Evolutionary conservation across 2,329 filamentous ascomycete genomes (phyloP).

Genomic region (Alternaria hordeiaustralica): DNA sequence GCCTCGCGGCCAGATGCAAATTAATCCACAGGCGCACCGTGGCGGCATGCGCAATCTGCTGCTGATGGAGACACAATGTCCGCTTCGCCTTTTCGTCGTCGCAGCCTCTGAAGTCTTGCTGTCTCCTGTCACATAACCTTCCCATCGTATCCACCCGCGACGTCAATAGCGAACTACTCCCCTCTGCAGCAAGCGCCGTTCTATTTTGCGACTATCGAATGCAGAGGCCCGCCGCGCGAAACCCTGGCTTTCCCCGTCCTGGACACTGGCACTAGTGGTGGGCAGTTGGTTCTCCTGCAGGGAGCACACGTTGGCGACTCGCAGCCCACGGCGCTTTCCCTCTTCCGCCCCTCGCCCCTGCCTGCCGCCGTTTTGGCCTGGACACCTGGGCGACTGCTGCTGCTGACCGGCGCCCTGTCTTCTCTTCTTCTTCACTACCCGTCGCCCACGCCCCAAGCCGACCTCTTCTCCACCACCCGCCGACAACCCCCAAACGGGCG

Average conservation of each 20-base stretch:
- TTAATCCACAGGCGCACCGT: constrained; percentile 18
- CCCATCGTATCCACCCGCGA: not conserved
- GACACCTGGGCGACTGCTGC: constrained; percentile 20
- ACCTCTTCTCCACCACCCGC: constrained; percentile 29
- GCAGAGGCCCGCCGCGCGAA: constrained; percentile 16
- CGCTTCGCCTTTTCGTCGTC: not conserved
- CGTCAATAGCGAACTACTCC: not conserved
- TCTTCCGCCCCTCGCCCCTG: constrained; percentile 22
- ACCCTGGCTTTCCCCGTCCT: constrained; percentile 19
- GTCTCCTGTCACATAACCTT: constrained; percentile 2
- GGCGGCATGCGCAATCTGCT: constrained; percentile 9
- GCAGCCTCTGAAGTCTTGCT: not conserved
- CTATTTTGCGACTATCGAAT: constrained; percentile 38
- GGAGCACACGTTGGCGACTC: constrained; percentile 27
- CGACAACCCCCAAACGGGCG: constrained; percentile 47
- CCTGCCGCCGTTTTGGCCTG: constrained; percentile 25
- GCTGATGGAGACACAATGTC: not conserved
- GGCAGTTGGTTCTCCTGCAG: constrained; percentile 28
- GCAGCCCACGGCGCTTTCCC: constrained; percentile 19
- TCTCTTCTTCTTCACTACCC: constrained; percentile 25
- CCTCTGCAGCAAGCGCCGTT: constrained; percentile 13
- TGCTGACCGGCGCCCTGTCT: constrained; percentile 16
- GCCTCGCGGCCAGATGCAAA: constrained; percentile 21
- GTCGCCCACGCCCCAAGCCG: constrained; percentile 20
- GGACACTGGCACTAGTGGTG: constrained; percentile 20